A percentile compares a stretch with the other conserved stretches of the same genome.
These are phyloP conservation scores for Schizonepeta tenuifolia DNA, from an alignment of 257 asterid species.

Conservation along the genomic window DNA sequence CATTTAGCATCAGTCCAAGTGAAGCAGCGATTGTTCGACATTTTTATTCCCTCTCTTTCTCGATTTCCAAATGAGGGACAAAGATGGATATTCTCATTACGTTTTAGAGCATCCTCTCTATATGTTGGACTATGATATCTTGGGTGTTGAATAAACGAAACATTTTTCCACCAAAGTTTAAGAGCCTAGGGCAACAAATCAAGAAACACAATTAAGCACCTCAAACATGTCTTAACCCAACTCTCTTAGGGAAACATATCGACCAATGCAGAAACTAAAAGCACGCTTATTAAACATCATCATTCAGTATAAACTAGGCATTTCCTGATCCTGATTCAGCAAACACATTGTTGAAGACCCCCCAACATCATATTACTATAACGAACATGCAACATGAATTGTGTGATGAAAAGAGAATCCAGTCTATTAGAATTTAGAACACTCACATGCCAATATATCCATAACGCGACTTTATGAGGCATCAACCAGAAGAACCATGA, in stretches of 20 bases:
- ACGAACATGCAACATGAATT: neutral
- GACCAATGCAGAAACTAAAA: neutral
- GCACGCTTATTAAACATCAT: neutral
- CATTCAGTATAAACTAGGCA: neutral
- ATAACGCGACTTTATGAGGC: slow-evolving; percentile 93
- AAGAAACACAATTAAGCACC: slow-evolving; percentile 12
- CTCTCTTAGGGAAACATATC: neutral
- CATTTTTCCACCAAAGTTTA: slow-evolving; percentile 89
- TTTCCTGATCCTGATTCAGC: neutral
- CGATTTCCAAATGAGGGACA: slow-evolving; percentile 40
- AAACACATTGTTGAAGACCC: neutral
- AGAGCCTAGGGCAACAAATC: slow-evolving; percentile 56
- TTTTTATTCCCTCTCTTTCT: slow-evolving; percentile 36
- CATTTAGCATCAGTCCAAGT: slow-evolving; percentile 88
- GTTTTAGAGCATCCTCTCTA: slow-evolving; percentile 57
- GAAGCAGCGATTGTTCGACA: slow-evolving; percentile 45
- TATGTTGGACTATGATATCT: slow-evolving; percentile 60
- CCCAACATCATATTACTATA: no score
- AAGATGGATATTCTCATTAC: slow-evolving; percentile 49
- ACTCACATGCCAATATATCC: slow-evolving; percentile 99
- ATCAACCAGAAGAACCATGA: slow-evolving; percentile 89
- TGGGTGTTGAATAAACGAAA: slow-evolving; percentile 71
- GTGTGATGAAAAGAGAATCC: slow-evolving; percentile 5
- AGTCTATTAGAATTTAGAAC: slow-evolving; percentile 30
- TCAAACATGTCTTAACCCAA: neutral